Conservation (phyloP, 495 filamentous ascomycete species). For the Penicillium turbatum region DNA sequence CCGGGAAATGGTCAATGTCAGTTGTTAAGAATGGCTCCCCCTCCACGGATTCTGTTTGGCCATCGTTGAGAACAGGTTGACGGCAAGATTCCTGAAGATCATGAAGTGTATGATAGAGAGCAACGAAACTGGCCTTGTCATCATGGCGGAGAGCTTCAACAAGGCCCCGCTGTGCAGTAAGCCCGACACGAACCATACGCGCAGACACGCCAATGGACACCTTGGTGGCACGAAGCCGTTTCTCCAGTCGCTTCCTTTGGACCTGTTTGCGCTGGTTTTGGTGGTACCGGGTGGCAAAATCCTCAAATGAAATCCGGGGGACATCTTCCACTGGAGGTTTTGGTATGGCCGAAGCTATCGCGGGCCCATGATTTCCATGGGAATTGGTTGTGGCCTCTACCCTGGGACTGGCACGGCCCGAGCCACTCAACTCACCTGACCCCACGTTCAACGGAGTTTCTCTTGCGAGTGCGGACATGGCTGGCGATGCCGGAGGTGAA, state of each 20-base stretch:
- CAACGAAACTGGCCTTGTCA: slow-evolving; percentile 83
- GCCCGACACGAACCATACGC: slow-evolving; percentile 72
- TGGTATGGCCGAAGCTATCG: background rate
- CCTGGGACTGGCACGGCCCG: slow-evolving; percentile 36
- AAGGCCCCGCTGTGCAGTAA: slow-evolving; percentile 73
- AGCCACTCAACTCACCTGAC: slow-evolving; percentile 43
- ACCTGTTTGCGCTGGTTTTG: slow-evolving; percentile 42
- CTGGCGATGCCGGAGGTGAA: slow-evolving; percentile 23
- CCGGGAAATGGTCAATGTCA: slow-evolving; percentile 46
- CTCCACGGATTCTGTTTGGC: slow-evolving; percentile 41
- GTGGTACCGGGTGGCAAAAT: slow-evolving; percentile 40
- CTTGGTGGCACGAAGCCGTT: slow-evolving; percentile 41
- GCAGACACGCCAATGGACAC: slow-evolving; percentile 75
- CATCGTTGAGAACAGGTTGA: slow-evolving; percentile 48
- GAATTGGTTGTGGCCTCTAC: slow-evolving; percentile 21
- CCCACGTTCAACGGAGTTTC: slow-evolving; percentile 10
- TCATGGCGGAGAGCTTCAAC: slow-evolving; percentile 86
- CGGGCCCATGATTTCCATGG: slow-evolving; percentile 16
- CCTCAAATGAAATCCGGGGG: slow-evolving; percentile 40
- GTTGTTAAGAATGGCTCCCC: slow-evolving; percentile 29
- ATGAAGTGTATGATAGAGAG: slow-evolving; percentile 80
- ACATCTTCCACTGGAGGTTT: slow-evolving; percentile 7
- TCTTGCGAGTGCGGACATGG: background rate
- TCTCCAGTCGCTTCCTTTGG: slow-evolving; percentile 40
- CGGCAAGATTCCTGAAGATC: slow-evolving; percentile 85